Percentiles rank a stretch among this genome's conserved stretches.
Conservation (phyloP, 306 rosid genomes). For the Vigna reflexopilosa region DNA sequence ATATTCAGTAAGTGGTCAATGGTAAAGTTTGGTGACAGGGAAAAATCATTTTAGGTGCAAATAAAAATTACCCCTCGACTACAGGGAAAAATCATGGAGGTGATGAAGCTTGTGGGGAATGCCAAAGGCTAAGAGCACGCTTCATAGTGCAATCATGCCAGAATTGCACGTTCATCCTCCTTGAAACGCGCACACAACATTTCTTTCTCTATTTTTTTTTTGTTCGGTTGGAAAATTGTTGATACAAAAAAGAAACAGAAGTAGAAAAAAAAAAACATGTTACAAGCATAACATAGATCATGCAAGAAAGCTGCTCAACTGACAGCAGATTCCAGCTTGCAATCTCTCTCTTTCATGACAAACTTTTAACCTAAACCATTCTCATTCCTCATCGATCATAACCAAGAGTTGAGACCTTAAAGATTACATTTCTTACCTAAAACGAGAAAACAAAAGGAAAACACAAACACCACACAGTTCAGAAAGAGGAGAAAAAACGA, state of each 20-base stretch:
- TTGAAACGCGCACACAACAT: conserved; percentile 43
- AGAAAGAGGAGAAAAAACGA: neutral
- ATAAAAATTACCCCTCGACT: conserved; percentile 33
- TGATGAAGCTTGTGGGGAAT: conserved; percentile 55
- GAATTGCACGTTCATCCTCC: conserved; percentile 83
- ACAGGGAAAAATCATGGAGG: conserved; percentile 59
- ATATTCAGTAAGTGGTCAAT: neutral
- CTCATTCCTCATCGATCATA: conserved; percentile 59
- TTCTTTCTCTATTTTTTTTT: neutral
- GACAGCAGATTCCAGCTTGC: conserved; percentile 97
- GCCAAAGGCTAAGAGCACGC: conserved; percentile 59
- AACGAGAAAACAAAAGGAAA: neutral
- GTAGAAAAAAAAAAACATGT: neutral
- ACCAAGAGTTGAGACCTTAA: conserved; percentile 46
- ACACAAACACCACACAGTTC: neutral
- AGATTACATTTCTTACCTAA: conserved; percentile 22
- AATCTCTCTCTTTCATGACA: conserved; percentile 54
- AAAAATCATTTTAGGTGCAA: conserved; percentile 43
- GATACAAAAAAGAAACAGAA: neutral
- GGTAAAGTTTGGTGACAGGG: conserved; percentile 35
- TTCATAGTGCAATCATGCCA: conserved; percentile 67
- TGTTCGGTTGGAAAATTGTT: neutral
- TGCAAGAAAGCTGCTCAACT: conserved; percentile 95
- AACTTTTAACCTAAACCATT: conserved; percentile 64
- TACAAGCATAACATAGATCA: conserved; percentile 59